Percentiles rank a stretch among this genome's conserved stretches.
These are phyloP conservation scores for Aspergillus neoniger DNA, from an alignment of 2,329 filamentous ascomycete species.

Conservation along the genomic window DNA sequence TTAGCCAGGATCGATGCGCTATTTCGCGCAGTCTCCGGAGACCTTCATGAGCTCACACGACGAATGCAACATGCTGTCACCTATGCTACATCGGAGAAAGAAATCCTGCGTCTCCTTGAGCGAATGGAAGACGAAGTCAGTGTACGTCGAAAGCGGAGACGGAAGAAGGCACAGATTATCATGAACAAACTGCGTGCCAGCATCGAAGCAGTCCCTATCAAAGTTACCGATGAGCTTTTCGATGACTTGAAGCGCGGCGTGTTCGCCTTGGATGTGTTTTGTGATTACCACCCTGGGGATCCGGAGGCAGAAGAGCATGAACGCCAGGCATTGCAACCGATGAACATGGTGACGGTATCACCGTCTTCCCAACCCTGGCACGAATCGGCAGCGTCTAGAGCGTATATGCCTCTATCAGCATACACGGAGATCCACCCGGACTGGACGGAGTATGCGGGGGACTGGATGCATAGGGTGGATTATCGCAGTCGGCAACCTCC, in stretches of 20 bases:
- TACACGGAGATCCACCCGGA: conserved; percentile 14
- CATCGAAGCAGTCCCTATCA: conserved; percentile 33
- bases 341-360: conserved; percentile 20
- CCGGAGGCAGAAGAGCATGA: conserved; percentile 28
- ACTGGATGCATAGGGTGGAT: conserved; percentile 9
- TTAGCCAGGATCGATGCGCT: conserved; percentile 27
- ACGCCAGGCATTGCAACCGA: conserved; percentile 10
- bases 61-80: conserved; percentile 22
- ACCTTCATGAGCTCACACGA: conserved; percentile 28
- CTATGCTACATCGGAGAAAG: conserved; percentile 21
- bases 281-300: conserved; percentile 37
- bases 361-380: conserved; percentile 21
- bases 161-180: conserved; percentile 24
- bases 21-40: conserved; percentile 28
- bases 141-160: conserved; percentile 23
- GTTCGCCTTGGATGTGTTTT: conserved; percentile 31
- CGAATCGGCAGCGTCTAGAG: conserved; percentile 12
- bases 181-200: conserved; percentile 26
- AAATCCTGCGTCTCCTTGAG: conserved; percentile 26
- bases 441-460: conserved; percentile 9
- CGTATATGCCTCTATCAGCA: conserved; percentile 14
- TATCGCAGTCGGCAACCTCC: not conserved
- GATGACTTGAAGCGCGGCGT: conserved; percentile 35
- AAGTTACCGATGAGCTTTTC: conserved; percentile 30
- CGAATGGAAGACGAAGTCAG: conserved; percentile 30